Conservation (phyloP, 441 rosid genomes). For the Brassica hybrid region DNA sequence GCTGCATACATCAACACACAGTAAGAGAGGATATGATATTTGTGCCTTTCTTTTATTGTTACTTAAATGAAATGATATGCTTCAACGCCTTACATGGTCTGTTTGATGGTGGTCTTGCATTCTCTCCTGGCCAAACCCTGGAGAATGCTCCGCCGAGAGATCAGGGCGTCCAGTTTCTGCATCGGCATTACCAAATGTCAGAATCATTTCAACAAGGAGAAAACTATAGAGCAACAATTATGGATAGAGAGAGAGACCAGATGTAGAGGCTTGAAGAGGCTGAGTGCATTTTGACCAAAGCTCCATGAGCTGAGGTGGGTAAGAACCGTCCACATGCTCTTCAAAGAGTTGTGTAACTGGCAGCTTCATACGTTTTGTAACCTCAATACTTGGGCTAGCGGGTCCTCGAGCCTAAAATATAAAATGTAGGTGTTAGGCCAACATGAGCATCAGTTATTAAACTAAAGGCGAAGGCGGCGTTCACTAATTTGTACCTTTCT, state of each 20-base stretch:
- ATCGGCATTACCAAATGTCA: constrained; percentile 24
- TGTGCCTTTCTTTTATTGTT: constrained; percentile 19
- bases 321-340: too few species aligned
- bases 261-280: constrained; percentile 59
- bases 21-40: constrained; percentile 36
- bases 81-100: constrained; percentile 55
- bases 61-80: constrained; percentile 6
- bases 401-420: background rate
- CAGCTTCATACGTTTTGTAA: constrained; percentile 12
- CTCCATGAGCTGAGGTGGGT: constrained; percentile 50
- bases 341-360: too few species aligned
- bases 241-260: constrained; percentile 55
- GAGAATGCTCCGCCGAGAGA: constrained; percentile 55
- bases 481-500: too few species aligned
- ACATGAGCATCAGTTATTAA: too few species aligned
- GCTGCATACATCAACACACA: constrained; percentile 47
- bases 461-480: too few species aligned
- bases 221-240: constrained; percentile 24
- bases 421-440: too few species aligned
- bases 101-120: constrained; percentile 45
- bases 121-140: constrained; percentile 49
- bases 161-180: constrained; percentile 62
- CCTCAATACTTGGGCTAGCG: too few species aligned
- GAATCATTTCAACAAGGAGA: constrained; percentile 27
- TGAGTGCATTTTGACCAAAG: constrained; percentile 69